Base-by-base conservation (phyloP, 495 filamentous ascomycete species). In the Aspergillus bridgeri region DNA sequence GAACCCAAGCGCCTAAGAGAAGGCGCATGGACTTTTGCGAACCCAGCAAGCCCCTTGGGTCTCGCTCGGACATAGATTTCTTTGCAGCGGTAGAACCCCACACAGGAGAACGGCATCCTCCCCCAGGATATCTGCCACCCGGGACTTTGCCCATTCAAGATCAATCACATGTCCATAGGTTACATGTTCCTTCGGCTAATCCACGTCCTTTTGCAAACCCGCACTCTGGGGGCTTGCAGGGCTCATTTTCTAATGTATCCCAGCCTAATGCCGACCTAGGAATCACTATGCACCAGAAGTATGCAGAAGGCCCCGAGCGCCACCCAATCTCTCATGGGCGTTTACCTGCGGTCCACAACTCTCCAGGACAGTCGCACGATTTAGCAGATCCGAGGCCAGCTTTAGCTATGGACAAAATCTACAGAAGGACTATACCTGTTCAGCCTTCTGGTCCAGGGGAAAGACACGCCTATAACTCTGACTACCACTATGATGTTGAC, bases 11-110 rank as follows among this genome's bases (percentile, higher is more conserved):
- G 19, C 54, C 54, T 51, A 77, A 75, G 58, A 66, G 69, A 56
- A 69, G 74, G 56, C 70, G 74, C 7, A 38, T 71, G 60, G 60
- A 60, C 29, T 63, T 68, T 49, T 63, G 65, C 47, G 60, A 65
- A 17, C 52, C 56, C 54, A 51, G 51, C 15, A 54, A 54, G 50
- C 45, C 53, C 13, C 38, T 60, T 6, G 49, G 54, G 3, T 15
- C 42, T 20, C 47, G 42, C 45, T 43, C n/a, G 51, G 47, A 21
- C 23, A 62, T 55, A 54, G 60, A 54, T 45, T 51, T 60, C 33
- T 45, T 27, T 19, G 25, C 57, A 33, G 49, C 62, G 53, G 58
- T 55, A 27, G 48, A 48, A 46, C 5, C 56, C 54, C 27, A 49
- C 51, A 33, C 64, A 46, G 64, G 63, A 52, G 53, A 57, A 5